These are phyloP conservation scores for Yarrowia osloensis DNA, from an alignment of 805 yeast genomes.

Conservation along the genomic window DNA sequence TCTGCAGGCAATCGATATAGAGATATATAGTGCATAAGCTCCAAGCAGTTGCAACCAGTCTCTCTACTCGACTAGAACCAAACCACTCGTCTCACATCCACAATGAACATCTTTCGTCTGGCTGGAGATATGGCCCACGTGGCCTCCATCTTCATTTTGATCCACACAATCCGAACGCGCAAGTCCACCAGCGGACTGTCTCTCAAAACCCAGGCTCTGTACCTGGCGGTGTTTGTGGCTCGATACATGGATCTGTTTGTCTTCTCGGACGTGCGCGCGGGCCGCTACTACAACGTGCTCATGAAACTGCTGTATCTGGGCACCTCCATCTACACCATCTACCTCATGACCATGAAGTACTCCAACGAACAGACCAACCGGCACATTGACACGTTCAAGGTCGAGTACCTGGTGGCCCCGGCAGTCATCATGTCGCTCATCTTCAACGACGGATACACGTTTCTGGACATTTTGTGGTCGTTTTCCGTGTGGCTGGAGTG, in stretches of 20 bases:
- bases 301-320: constrained; percentile 82
- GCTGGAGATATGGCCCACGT: constrained; percentile 80
- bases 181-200: constrained; percentile 81
- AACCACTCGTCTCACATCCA: too few species aligned
- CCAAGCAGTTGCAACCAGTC: neutral
- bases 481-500: constrained; percentile 92
- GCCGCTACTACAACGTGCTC: constrained; percentile 59
- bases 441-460: constrained; percentile 64
- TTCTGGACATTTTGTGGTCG: constrained; percentile 70
- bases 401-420: constrained; percentile 67
- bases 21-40: neutral
- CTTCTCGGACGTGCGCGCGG: constrained; percentile 44
- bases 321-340: constrained; percentile 72
- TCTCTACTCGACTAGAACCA: too few species aligned
- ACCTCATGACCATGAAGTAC: constrained; percentile 65
- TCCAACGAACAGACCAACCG: constrained; percentile 55
- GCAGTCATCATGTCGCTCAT: constrained; percentile 59
- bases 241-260: constrained; percentile 69
- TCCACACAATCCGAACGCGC: constrained; percentile 65
- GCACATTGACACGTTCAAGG: constrained; percentile 71
- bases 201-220: constrained; percentile 80
- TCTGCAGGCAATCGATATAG: neutral
- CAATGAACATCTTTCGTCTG: constrained; percentile 28
- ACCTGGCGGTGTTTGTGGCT: constrained; percentile 68
- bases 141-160: constrained; percentile 71